A percentile compares a stretch with the other conserved stretches of the same genome.
phyloP scores from a whole-genome alignment of 106 monocot species.

The Dioscorea dumetorum region DNA sequence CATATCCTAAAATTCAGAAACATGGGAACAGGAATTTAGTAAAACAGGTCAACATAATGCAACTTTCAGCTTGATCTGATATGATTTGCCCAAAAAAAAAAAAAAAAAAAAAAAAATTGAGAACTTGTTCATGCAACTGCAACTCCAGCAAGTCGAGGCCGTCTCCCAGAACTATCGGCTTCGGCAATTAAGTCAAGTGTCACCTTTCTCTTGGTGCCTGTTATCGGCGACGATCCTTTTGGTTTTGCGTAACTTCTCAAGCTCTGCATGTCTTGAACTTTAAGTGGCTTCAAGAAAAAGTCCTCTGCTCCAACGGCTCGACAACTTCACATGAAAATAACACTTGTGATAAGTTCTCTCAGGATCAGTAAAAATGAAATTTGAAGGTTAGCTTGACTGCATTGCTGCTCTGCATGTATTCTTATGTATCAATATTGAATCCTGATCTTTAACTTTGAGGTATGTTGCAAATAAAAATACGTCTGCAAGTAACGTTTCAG shows the following conservation, averaged over 20 bases:
- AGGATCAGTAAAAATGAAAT: neutral
- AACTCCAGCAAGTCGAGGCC: conserved; percentile 52
- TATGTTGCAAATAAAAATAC: neutral
- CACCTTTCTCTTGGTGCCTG: conserved; percentile 52
- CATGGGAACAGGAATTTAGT: neutral
- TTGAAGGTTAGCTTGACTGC: neutral
- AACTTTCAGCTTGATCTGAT: neutral
- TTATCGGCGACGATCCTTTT: conserved; percentile 11
- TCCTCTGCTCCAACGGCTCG: conserved; percentile 61
- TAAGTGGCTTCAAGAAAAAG: conserved; percentile 74
- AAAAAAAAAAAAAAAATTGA: no score
- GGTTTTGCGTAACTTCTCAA: conserved; percentile 34
- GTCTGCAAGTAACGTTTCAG: neutral
- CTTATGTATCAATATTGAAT: neutral
- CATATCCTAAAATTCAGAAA: neutral
- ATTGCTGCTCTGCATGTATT: no score
- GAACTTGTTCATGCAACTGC: conserved; percentile 30
- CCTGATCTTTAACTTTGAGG: neutral
- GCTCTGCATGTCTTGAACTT: conserved; percentile 35
- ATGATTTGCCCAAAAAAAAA: neutral
- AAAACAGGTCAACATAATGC: neutral
- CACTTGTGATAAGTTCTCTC: neutral
- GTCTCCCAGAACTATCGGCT: conserved; percentile 13
- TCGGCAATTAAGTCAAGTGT: conserved; percentile 25
- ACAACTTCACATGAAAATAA: conserved; percentile 30